Evolutionary conservation across 495 filamentous ascomycete genomes (phyloP).

Genomic region (Penicillium tannophilum): DNA sequence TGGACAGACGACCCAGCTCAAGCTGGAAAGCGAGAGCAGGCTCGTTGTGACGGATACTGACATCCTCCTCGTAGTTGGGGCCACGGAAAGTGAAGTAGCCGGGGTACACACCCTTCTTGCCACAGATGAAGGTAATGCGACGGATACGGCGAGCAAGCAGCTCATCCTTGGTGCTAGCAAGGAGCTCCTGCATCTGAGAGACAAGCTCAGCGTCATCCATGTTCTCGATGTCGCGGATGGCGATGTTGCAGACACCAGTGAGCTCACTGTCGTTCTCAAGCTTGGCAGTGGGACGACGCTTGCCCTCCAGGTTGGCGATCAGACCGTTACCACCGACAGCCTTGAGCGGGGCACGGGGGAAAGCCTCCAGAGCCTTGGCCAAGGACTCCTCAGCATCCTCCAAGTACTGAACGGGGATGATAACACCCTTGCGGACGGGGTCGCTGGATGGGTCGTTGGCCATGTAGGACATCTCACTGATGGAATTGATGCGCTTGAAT

Average conservation of each 20-base stretch:
- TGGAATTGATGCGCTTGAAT: constrained; percentile 84
- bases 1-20: constrained; percentile 87
- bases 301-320: constrained; percentile 72
- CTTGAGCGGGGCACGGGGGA: constrained; percentile 56
- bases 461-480: constrained; percentile 94
- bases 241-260: constrained; percentile 88
- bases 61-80: constrained; percentile 83
- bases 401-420: constrained; percentile 87
- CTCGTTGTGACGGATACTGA: constrained; percentile 95
- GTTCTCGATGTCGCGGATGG: constrained; percentile 86
- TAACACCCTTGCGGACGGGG: constrained; percentile 87
- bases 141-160: constrained; percentile 78
- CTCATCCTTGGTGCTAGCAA: constrained; percentile 84
- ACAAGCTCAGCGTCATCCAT: constrained; percentile 82
- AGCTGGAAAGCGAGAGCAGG: constrained; percentile 97
- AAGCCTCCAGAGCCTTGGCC: constrained; percentile 75
- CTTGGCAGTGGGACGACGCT: constrained; percentile 60
- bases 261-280: constrained; percentile 70
- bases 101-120: constrained; percentile 91
- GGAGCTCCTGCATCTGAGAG: constrained; percentile 67
- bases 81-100: constrained; percentile 98
- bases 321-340: constrained; percentile 50
- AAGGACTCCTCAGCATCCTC: constrained; percentile 91
- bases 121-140: constrained; percentile 94
- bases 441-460: constrained; percentile 67